Conservation (phyloP, 2,329 filamentous ascomycete species). For the Pseudogymnoascus sp. region DNA sequence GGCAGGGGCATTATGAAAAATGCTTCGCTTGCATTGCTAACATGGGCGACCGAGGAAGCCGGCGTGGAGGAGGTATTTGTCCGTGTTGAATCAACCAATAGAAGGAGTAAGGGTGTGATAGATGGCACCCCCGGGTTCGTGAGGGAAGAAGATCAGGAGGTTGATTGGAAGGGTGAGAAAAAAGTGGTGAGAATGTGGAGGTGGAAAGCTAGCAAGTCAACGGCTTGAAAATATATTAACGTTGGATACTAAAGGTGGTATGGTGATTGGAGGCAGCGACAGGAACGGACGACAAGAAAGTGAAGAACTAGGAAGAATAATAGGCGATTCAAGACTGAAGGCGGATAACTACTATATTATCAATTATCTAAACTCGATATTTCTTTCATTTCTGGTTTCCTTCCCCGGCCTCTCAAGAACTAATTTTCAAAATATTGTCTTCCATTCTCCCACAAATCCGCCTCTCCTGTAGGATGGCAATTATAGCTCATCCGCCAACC, state of each 20-base stretch:
- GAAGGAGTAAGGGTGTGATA: slow-evolving; percentile 1
- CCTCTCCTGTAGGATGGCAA: not conserved
- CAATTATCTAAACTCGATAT: not conserved
- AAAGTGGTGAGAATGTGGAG: slow-evolving; percentile 4
- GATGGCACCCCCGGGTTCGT: not conserved
- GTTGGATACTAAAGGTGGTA: not conserved
- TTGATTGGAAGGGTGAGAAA: not conserved
- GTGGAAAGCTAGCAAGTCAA: not conserved
- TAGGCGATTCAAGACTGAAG: not conserved
- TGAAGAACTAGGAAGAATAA: not conserved
- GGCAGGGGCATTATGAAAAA: slow-evolving; percentile 7
- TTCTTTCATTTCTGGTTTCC: not conserved
- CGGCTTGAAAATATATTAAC: not conserved
- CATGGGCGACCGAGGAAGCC: not conserved
- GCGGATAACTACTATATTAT: not conserved
- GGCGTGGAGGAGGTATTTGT: slow-evolving; percentile 4
- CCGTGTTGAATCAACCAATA: slow-evolving; percentile 4
- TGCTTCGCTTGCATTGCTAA: not conserved
- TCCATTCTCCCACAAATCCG: not conserved
- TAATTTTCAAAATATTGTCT: not conserved
- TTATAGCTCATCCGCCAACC: not conserved
- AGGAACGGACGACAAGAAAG: not conserved
- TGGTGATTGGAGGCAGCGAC: not conserved
- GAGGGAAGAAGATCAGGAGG: not conserved
- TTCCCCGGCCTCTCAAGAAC: not conserved